These are phyloP conservation scores for Backusella westeae DNA, from an alignment of 192 early-diverging fungal species.

Conservation along the genomic window DNA sequence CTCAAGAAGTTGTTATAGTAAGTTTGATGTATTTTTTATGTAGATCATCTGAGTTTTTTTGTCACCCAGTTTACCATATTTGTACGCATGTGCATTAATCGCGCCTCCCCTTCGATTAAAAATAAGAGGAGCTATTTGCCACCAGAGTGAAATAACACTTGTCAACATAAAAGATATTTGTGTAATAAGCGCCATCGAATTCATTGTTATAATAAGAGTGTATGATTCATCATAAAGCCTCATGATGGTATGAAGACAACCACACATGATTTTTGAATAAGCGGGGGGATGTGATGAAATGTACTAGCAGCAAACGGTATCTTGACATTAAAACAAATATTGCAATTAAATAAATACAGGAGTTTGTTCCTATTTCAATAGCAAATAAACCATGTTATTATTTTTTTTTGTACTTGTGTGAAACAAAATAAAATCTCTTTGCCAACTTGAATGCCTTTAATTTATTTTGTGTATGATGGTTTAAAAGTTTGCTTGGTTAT, in stretches of 20 bases:
- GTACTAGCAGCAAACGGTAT: not conserved
- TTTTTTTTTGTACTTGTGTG: not conserved
- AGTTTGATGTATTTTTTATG: not conserved
- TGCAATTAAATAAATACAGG: not conserved
- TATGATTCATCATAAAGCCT: not conserved
- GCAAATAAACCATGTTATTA: not conserved
- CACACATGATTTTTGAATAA: not conserved
- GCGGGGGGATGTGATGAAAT: not conserved
- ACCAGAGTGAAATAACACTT: not conserved
- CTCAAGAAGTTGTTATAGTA: not conserved
- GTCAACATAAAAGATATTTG: not conserved
- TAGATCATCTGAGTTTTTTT: conserved; percentile 3
- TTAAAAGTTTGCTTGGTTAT: not conserved
- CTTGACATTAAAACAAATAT: not conserved
- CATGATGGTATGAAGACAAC: not conserved
- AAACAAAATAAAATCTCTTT: not conserved
- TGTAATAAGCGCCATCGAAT: not conserved
- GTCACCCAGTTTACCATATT: not conserved
- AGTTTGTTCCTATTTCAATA: not conserved
- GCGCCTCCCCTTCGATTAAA: not conserved
- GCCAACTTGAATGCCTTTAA: not conserved
- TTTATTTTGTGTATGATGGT: not conserved
- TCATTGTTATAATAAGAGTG: not conserved
- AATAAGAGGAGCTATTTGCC: not conserved
- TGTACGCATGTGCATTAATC: not conserved